Evolutionary conservation across 1,284 basidiomycete species (phyloP), one percentile per base, ranked within the genome.

Genomic region (Heterobasidion irregulare): DNA sequence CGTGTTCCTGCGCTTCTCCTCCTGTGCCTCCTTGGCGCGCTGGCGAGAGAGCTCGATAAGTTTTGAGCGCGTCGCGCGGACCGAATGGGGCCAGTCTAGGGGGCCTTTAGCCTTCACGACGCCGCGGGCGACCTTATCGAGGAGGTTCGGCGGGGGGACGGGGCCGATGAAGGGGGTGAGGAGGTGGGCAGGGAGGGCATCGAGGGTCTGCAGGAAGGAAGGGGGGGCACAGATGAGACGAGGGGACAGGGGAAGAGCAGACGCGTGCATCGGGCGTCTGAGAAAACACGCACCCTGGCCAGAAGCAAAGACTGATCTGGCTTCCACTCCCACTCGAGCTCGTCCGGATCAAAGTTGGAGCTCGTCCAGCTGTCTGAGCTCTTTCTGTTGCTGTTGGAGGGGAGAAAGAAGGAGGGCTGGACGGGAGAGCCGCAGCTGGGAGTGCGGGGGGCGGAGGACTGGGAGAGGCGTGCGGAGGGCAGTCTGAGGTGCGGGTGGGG

Each of bases 311-410:
- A 69, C 61, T 91, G 84, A 53, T 90, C 87, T 51, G 77, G 73
- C 64, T 78, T 84, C 89, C 88, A 91, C 58, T 89, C 84, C 53
- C 72, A 79, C 55, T 82, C 82, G 46, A 78, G 72, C 47, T 85
- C 84, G 61, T 84, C 82, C 18, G 69, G 74, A 54, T 83, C 78
- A 61, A 78, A 77, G 62, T 80, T 86, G 19, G 87, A 89, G 66
- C 85, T 88, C 66, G 84, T 86, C 88, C 88, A 90, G 65, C 86
- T 89, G 67, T 88, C 85, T 8, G 83, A 82, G 68, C 86, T 89
- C 66, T 83, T 85, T 59, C 88, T 76, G 64, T 85, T 80, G 15
- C 70, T 72, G 13, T 76, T 65, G 4, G 79, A 68, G 3, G 78
- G 67, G 55, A 83, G 76, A 59, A 82, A 68, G 58, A 81, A 65